A percentile compares a stretch with the other conserved stretches of the same genome.
Conservation (phyloP, 768 basidiomycete species). For the Collybia nuda region DNA sequence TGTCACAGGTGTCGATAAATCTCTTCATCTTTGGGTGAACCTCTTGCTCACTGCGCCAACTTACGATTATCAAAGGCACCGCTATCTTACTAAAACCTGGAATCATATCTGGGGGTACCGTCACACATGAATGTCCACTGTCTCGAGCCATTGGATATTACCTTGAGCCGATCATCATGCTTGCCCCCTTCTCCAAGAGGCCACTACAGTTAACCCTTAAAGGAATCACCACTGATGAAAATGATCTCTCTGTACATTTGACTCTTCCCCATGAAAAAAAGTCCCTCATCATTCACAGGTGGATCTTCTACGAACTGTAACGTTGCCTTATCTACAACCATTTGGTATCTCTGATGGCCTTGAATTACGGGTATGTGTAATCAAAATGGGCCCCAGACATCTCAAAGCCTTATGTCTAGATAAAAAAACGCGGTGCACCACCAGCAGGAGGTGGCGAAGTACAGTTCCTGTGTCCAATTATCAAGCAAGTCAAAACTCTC, state of each 20-base stretch:
- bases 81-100: constrained; percentile 92
- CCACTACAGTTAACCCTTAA: constrained; percentile 77
- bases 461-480: constrained; percentile 89
- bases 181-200: constrained; percentile 92
- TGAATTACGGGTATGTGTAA: constrained; percentile 69
- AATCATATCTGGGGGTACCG: constrained; percentile 77
- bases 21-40: too few relatives aligned
- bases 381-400: not conserved
- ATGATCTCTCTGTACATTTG: constrained; percentile 78
- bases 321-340: constrained; percentile 84
- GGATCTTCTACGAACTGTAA: constrained; percentile 87
- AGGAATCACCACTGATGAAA: constrained; percentile 91
- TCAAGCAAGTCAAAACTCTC: constrained; percentile 88
- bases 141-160: constrained; percentile 94
- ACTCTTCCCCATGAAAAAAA: not conserved
- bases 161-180: constrained; percentile 84
- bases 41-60: not conserved
- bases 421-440: constrained; percentile 90
- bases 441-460: constrained; percentile 93
- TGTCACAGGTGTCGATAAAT: constrained; percentile 66
- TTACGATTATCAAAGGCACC: constrained; percentile 64
- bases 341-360: constrained; percentile 91
- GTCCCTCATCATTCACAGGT: constrained; percentile 47
- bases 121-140: constrained; percentile 85
- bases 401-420: constrained; percentile 42